These are phyloP conservation scores for Botrytis byssoidea DNA, from an alignment of 2,329 filamentous ascomycete species.

Conservation along the genomic window DNA sequence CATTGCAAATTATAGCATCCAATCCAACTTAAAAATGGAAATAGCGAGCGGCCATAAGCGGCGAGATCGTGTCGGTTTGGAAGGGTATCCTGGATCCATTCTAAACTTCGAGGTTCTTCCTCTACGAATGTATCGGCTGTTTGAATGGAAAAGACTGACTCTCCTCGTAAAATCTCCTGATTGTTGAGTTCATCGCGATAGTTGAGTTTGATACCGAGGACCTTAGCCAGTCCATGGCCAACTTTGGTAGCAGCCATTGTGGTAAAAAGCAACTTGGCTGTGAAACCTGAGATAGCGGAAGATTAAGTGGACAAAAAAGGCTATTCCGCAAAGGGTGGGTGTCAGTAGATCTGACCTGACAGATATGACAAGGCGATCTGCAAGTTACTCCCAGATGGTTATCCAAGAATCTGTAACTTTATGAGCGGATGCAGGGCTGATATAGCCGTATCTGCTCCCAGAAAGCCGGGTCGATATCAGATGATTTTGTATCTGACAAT, in stretches of 20 bases:
- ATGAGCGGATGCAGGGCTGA: conserved; percentile 19
- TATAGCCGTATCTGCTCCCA: conserved; percentile 16
- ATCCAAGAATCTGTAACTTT: conserved; percentile 13
- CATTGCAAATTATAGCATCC: conserved; percentile 83
- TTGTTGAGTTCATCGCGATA: conserved; percentile 56
- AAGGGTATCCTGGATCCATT: conserved; percentile 66
- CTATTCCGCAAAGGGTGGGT: not conserved
- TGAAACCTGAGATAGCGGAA: conserved; percentile 13
- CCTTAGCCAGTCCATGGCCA: conserved; percentile 73
- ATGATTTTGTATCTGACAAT: conserved; percentile 7
- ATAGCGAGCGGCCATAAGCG: conserved; percentile 68
- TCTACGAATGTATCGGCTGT: conserved; percentile 81
- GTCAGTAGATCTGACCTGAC: not conserved
- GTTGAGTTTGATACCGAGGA: conserved; percentile 77
- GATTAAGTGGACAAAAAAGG: not conserved
- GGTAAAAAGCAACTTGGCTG: not conserved
- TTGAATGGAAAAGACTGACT: conserved; percentile 73
- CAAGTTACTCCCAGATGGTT: conserved; percentile 16
- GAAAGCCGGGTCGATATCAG: not conserved
- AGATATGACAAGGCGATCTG: conserved; percentile 16
- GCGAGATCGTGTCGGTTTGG: conserved; percentile 57
- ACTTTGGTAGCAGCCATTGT: conserved; percentile 49
- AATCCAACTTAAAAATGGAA: conserved; percentile 92
- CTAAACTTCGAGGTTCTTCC: conserved; percentile 69
- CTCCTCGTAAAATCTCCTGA: conserved; percentile 67